Evolutionary conservation across 306 rosid genomes (phyloP).

Genomic region (Phaseolus lunatus): DNA sequence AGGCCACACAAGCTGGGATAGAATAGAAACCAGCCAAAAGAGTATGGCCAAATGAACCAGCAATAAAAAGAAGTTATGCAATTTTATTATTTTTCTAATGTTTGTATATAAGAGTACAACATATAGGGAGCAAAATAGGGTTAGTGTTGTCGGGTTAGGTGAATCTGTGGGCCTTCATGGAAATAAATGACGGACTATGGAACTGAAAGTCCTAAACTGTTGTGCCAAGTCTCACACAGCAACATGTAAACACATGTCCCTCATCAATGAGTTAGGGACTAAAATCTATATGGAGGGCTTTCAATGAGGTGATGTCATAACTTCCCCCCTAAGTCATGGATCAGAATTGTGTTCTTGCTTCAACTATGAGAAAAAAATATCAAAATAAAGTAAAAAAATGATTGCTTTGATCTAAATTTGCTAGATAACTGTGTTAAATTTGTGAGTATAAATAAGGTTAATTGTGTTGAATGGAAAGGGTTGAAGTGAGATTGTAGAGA

Average conservation of each 20-base stretch:
- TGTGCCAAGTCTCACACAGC: slow-evolving; percentile 38
- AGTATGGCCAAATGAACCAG: background rate
- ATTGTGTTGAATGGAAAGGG: background rate
- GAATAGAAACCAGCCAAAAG: slow-evolving; percentile 21
- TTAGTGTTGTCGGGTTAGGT: slow-evolving; percentile 55
- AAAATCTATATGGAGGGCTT: slow-evolving; percentile 18
- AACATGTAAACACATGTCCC: slow-evolving; percentile 41
- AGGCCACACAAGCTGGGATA: slow-evolving; percentile 30
- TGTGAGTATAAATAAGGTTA: background rate
- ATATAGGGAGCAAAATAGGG: slow-evolving; percentile 37
- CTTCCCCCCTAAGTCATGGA: background rate
- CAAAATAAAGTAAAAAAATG: background rate
- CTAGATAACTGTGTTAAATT: background rate
- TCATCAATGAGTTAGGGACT: slow-evolving; percentile 39
- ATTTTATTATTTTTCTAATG: background rate
- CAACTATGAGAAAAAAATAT: background rate
- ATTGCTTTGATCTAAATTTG: background rate
- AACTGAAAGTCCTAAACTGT: slow-evolving; percentile 51
- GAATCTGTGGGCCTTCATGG: slow-evolving; percentile 51
- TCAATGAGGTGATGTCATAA: slow-evolving; percentile 41
- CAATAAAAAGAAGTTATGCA: slow-evolving; percentile 7
- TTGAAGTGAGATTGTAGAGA: background rate
- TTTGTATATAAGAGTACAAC: background rate
- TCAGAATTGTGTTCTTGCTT: background rate
- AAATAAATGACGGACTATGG: slow-evolving; percentile 67